Base-by-base conservation (phyloP, 306 rosid genomes). In the Prunus mongolica region DNA sequence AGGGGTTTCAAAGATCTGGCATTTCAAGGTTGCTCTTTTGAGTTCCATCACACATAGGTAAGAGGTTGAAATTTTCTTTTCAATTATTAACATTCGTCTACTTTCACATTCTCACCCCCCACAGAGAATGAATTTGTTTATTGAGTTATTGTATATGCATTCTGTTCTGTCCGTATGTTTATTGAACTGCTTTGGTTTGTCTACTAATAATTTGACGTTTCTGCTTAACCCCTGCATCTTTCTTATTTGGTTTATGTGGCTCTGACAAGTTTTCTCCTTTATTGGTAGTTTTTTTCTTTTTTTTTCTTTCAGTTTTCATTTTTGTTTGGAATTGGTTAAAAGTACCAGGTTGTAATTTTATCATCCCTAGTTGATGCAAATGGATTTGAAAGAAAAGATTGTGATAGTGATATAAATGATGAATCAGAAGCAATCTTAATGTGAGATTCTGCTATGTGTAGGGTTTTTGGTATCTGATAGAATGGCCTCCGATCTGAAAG, bases 401-500 rank as follows among this genome's bases (percentile, higher is more conserved):
- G 58, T 71, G 54, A 78, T 30, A 19, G 54, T 73, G 58, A 16
- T 20, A 15, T 73, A 20, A 65, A 79, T 71, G 38, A 62, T 82
- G 9, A 46, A 72, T 50, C 71, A 20, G 61, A 34, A 61, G 44
- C 71, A 78, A 78, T 44, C 14, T 73, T 75, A 16, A 63, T 67
- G 28, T 58, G 76, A 61, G 75, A 67, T 82, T 65, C 34, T 34
- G 44, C 62, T 66, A 62, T 60, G 30, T 86, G 85, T 80, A 89
- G 91, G 91, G 78, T 73, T 62, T 67, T 22, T 38, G 82, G 73
- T 45, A 75, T 51, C 8, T 74, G 61, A 49, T 76, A 74, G 71
- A 67, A 94, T 94, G 98, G 90, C 86, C 75, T 74, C 83, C 45
- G 74, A 79, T 89, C 93, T 94, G 47, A 87, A 78, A 64, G 86